These are phyloP conservation scores for Pythium guiyangense DNA, from an alignment of 352 stramenopile genomes.

Conservation along the genomic window DNA sequence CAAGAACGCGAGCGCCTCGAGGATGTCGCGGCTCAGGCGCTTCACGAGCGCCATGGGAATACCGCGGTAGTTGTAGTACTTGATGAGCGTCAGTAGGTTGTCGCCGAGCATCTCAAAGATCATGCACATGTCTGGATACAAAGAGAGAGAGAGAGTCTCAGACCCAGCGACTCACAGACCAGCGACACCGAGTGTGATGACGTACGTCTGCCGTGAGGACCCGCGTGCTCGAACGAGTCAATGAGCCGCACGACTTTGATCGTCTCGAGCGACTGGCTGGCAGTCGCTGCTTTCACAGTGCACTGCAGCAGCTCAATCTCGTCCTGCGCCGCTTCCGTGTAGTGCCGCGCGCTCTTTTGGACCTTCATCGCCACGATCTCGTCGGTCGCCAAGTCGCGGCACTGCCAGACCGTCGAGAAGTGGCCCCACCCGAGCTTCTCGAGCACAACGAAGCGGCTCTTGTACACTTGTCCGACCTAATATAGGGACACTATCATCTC, in stretches of 20 bases:
- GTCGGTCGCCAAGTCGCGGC: conserved; percentile 81
- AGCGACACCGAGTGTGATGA: background rate
- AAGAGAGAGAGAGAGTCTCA: background rate
- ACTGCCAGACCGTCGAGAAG: conserved; percentile 99
- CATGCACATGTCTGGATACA: conserved; percentile 92
- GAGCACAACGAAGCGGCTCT: conserved; percentile 93
- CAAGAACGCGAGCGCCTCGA: conserved; percentile 96
- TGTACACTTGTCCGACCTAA: conserved; percentile 88
- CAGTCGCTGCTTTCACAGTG: conserved; percentile 59
- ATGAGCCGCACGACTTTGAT: conserved; percentile 67
- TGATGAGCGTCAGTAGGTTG: conserved; percentile 98
- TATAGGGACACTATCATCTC: background rate
- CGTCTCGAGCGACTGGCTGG: conserved; percentile 13
- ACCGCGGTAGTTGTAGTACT: conserved; percentile 98
- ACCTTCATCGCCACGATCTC: conserved; percentile 95
- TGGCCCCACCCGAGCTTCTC: conserved; percentile 99
- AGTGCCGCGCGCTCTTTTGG: conserved; percentile 97
- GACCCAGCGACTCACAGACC: too few relatives aligned
- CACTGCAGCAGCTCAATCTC: conserved; percentile 97
- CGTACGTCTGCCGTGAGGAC: conserved; percentile 92
- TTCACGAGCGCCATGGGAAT: conserved; percentile 96
- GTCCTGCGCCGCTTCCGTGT: conserved; percentile 97
- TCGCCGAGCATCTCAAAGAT: conserved; percentile 99
- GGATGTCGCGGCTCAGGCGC: conserved; percentile 93
- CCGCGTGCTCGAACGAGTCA: conserved; percentile 96